phyloP scores from a whole-genome alignment of 345 rosid genomes.

The Melaleuca alternifolia region DNA sequence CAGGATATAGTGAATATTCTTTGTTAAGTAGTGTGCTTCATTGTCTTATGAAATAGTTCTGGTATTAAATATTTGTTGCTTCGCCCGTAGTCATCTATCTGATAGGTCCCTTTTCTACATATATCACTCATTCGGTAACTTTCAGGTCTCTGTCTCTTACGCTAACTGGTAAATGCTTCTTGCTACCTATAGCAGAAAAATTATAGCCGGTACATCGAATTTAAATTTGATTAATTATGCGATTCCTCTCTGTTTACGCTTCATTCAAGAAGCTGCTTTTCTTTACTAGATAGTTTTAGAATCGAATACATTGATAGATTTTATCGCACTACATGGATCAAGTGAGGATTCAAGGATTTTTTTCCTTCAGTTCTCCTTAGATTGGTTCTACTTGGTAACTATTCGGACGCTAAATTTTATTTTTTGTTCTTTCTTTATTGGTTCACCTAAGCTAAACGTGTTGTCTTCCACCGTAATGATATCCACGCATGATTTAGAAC shows the following conservation, averaged over 20 bases:
- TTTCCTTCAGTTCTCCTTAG: not conserved
- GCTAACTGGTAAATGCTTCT: not conserved
- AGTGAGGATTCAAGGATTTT: not conserved
- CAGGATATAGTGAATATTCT: not conserved
- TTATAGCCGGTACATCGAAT: not conserved
- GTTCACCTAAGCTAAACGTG: not conserved
- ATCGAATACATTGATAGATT: not conserved
- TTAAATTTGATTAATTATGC: not conserved
- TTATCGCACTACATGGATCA: not conserved
- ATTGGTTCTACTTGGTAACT: not conserved
- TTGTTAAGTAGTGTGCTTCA: not conserved
- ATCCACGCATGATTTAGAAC: not conserved
- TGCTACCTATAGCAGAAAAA: not conserved
- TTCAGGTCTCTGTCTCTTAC: not conserved
- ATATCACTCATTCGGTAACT: not conserved
- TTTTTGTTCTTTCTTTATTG: not conserved
- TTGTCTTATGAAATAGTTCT: not conserved
- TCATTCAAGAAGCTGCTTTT: not conserved
- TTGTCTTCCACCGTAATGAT: not conserved
- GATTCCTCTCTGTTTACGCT: not conserved
- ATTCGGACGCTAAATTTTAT: not conserved
- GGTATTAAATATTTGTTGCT: not conserved
- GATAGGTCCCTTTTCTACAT: not conserved
- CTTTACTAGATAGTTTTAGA: not conserved
- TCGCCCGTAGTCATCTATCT: not conserved